Percentiles rank a stretch among this genome's conserved stretches.
phyloP scores from a whole-genome alignment of 495 filamentous ascomycete species.

The Xylaria scruposa region DNA sequence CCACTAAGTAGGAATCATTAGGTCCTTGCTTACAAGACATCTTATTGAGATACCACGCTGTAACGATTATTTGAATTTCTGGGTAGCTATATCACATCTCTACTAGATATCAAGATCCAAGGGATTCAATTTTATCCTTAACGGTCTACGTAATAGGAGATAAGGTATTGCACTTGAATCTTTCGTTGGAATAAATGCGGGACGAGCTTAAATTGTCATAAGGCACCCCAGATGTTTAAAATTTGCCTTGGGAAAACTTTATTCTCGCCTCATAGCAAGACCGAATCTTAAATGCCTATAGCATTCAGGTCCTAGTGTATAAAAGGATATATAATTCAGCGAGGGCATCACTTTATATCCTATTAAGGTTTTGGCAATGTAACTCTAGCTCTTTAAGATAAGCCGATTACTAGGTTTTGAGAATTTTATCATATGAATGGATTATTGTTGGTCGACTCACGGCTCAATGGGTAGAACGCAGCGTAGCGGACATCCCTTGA shows the following conservation, averaged over 20 bases:
- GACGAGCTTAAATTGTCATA: not conserved
- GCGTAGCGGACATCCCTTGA: not conserved
- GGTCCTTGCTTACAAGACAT: not conserved
- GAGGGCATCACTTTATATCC: not conserved
- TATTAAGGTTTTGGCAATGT: not conserved
- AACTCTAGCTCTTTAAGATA: not conserved
- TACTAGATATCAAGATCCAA: no score
- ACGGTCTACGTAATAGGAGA: no score
- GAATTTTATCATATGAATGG: not conserved
- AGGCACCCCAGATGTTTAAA: not conserved
- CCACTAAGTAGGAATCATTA: not conserved
- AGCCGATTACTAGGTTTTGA: not conserved
- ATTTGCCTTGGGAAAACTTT: not conserved
- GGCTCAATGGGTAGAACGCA: not conserved
- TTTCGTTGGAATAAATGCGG: not conserved
- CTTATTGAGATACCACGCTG: no score
- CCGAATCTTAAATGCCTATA: not conserved
- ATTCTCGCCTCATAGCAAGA: not conserved
- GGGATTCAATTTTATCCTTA: no score
- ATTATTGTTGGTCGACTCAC: not conserved
- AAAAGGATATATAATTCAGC: not conserved
- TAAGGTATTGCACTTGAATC: no score
- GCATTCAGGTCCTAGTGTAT: not conserved
- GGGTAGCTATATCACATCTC: no score
- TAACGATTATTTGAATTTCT: no score